Conservation (phyloP, 371 early-diverging fungal genomes). For the Circinella umbellata region DNA sequence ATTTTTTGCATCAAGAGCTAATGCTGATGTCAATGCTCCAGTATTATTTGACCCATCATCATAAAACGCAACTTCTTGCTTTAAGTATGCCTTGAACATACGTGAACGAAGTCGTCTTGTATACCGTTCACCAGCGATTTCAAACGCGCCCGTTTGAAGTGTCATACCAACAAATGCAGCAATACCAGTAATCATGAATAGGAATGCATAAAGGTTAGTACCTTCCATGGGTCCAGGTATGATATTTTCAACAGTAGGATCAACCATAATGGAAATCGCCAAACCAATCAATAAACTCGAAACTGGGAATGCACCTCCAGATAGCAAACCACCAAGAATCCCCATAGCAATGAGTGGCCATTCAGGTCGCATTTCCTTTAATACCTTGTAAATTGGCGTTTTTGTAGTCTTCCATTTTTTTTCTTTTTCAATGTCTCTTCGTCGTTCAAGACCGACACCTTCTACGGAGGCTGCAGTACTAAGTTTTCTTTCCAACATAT, state of each 20-base stretch:
- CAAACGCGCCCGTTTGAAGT: conserved; percentile 30
- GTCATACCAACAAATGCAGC: conserved; percentile 44
- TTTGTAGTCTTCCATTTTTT: conserved; percentile 19
- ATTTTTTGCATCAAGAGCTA: conserved; percentile 79
- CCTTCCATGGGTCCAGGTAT: conserved; percentile 38
- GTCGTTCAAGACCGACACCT: conserved; percentile 28
- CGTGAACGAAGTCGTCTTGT: conserved; percentile 57
- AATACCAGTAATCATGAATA: conserved; percentile 65
- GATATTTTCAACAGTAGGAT: conserved; percentile 10
- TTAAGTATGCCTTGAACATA: conserved; percentile 55
- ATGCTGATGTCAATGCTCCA: conserved; percentile 78
- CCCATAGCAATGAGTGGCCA: conserved; percentile 50
- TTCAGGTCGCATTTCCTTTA: conserved; percentile 39
- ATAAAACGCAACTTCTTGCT: conserved; percentile 85
- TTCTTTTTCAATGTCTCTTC: conserved; percentile 20
- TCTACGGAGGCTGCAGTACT: background rate
- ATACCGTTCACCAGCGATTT: conserved; percentile 52
- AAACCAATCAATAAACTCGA: conserved; percentile 37
- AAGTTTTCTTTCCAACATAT: background rate
- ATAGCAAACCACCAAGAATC: conserved; percentile 46
- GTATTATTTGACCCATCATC: conserved; percentile 78
- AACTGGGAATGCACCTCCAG: conserved; percentile 49
- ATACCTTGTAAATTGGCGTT: conserved; percentile 48
- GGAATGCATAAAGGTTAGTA: conserved; percentile 70
- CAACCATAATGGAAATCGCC: conserved; percentile 18